Evolutionary conservation across 257 asterid species (phyloP).

Genomic region (Plantago major): DNA sequence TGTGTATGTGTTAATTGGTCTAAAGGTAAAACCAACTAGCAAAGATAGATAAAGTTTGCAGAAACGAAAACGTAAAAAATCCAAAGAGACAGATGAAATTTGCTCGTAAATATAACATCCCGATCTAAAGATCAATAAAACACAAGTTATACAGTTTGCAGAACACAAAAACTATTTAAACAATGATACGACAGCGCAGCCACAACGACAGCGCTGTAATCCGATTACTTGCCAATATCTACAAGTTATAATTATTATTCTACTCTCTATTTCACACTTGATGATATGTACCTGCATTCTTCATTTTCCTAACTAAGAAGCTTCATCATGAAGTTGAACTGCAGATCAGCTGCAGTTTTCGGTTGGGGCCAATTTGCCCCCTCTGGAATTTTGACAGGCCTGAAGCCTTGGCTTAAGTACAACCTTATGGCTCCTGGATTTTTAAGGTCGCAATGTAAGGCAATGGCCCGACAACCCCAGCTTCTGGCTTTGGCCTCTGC

Average conservation of each 20-base stretch:
- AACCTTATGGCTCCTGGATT: conserved; percentile 67
- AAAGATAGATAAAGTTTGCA: no score
- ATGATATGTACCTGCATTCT: conserved; percentile 1
- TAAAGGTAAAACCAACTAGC: no score
- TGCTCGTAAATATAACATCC: neutral
- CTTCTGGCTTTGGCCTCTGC: conserved; percentile 76
- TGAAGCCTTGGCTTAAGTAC: conserved; percentile 63
- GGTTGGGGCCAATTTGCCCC: conserved; percentile 95
- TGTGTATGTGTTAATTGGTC: no score
- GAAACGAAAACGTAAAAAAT: no score
- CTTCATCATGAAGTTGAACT: conserved; percentile 86
- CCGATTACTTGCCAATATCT: conserved; percentile 8
- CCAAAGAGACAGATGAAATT: neutral
- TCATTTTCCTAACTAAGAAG: conserved; percentile 27
- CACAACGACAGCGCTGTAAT: conserved; percentile 2
- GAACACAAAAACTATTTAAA: neutral
- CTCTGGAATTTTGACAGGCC: conserved; percentile 51
- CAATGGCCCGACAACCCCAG: conserved; percentile 91
- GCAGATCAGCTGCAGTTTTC: conserved; percentile 48
- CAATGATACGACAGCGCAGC: conserved; percentile 17
- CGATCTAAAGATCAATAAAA: neutral
- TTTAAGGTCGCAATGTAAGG: conserved; percentile 68
- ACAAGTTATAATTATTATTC: conserved; percentile 2
- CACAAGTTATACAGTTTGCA: neutral
- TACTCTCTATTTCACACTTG: neutral